A percentile compares a stretch with the other conserved stretches of the same genome.
Evolutionary conservation across 306 rosid genomes (phyloP).

Genomic region (Oemleria cerasiformis): DNA sequence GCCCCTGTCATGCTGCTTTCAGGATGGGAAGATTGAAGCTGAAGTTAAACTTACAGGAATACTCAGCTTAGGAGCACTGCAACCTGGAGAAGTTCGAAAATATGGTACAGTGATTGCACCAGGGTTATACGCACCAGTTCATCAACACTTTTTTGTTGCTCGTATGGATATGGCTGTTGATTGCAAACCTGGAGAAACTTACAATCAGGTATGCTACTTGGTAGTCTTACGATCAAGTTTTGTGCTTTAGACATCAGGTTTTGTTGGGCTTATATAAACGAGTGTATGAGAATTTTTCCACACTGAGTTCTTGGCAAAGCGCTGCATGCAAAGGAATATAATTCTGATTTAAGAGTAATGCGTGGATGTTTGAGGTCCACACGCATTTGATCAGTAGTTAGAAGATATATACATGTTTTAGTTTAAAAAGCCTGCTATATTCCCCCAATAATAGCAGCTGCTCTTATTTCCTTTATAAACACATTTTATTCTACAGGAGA

Average conservation of each 20-base stretch:
- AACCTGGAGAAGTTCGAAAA: slow-evolving; percentile 80
- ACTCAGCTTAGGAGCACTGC: slow-evolving; percentile 86
- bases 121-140: slow-evolving; percentile 79
- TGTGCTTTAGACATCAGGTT: not conserved
- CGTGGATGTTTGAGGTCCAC: not conserved
- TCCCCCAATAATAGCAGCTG: not conserved
- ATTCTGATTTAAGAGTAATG: not conserved
- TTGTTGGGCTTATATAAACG: not conserved
- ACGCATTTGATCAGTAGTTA: not conserved
- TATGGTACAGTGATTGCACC: slow-evolving; percentile 92
- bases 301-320: not conserved
- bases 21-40: slow-evolving; percentile 93
- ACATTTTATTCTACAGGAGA: not conserved
- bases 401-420: not conserved
- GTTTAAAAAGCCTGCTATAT: not conserved
- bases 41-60: slow-evolving; percentile 85
- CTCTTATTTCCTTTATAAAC: not conserved
- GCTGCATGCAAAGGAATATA: not conserved
- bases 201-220: slow-evolving; percentile 65
- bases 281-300: not conserved
- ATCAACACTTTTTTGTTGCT: slow-evolving; percentile 86
- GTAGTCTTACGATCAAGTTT: not conserved
- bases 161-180: slow-evolving; percentile 98
- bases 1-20: slow-evolving; percentile 24
- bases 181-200: slow-evolving; percentile 89